Evolutionary conservation across 169 alveolate genomes (phyloP).

Genomic region (Sarcocystis neurona): DNA sequence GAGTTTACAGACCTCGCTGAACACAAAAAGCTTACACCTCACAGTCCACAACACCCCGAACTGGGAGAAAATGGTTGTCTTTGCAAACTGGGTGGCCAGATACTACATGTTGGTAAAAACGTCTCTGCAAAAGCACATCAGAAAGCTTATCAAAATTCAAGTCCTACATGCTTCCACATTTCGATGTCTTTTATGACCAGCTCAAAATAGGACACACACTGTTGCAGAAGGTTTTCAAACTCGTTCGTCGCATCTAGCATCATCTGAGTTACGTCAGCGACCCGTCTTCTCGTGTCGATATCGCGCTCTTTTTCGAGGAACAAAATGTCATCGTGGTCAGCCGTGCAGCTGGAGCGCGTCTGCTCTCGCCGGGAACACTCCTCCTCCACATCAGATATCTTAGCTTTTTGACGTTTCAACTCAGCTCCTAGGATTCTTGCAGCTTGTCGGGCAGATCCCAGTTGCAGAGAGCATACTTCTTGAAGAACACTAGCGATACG

Average conservation of each 20-base stretch:
- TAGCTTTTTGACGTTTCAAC: neutral
- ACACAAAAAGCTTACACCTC: too few species aligned
- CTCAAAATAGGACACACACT: neutral
- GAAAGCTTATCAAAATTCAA: neutral
- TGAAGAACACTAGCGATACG: neutral
- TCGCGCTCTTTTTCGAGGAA: neutral
- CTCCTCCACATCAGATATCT: neutral
- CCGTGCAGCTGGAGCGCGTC: neutral
- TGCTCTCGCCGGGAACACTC: neutral
- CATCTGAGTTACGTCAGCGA: neutral
- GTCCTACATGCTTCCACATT: neutral
- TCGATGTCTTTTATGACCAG: neutral
- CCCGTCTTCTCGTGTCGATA: neutral
- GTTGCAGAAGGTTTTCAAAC: neutral
- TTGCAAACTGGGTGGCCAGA: too few species aligned
- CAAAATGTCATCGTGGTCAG: neutral
- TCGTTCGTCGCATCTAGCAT: neutral
- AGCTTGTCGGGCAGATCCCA: neutral
- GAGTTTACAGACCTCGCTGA: too few species aligned
- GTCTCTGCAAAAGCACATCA: too few species aligned
- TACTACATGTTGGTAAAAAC: too few species aligned
- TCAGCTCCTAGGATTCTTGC: neutral
- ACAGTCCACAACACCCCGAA: too few species aligned
- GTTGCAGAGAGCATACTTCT: conserved; percentile 18
- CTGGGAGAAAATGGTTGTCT: too few species aligned